phyloP scores from a whole-genome alignment of 257 asterid species.

The Prunella vulgaris region DNA sequence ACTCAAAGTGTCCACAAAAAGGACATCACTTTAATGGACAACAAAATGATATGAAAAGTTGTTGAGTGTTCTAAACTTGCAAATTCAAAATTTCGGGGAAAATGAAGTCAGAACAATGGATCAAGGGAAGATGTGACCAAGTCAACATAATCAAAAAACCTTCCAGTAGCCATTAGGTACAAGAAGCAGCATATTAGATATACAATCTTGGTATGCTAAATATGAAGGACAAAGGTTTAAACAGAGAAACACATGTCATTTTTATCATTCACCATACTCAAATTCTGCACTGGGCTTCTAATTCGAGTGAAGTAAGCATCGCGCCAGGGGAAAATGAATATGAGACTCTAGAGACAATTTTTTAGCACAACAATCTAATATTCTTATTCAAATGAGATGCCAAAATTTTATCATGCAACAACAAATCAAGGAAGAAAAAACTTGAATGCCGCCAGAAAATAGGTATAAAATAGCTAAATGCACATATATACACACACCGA shows the following conservation, averaged over 20 bases:
- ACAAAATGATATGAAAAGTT: conserved; percentile 2
- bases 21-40: conserved; percentile 6
- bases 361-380: neutral
- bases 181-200: conserved; percentile 2
- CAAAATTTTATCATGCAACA: neutral
- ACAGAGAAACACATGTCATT: neutral
- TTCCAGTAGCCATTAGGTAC: neutral
- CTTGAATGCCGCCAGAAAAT: neutral
- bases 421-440: neutral
- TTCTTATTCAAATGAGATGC: neutral
- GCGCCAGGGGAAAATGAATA: neutral
- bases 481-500: neutral
- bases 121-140: neutral
- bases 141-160: neutral
- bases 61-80: neutral
- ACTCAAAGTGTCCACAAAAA: neutral
- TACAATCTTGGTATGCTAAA: neutral
- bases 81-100: conserved; percentile 4
- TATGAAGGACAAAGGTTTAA: neutral
- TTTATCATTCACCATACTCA: neutral
- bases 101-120: neutral
- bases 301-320: neutral
- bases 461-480: neutral
- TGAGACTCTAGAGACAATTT: neutral
- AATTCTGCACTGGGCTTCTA: neutral